Evolutionary conservation across 2,329 filamentous ascomycete genomes (phyloP).

Genomic region (Penicillium frequentans): DNA sequence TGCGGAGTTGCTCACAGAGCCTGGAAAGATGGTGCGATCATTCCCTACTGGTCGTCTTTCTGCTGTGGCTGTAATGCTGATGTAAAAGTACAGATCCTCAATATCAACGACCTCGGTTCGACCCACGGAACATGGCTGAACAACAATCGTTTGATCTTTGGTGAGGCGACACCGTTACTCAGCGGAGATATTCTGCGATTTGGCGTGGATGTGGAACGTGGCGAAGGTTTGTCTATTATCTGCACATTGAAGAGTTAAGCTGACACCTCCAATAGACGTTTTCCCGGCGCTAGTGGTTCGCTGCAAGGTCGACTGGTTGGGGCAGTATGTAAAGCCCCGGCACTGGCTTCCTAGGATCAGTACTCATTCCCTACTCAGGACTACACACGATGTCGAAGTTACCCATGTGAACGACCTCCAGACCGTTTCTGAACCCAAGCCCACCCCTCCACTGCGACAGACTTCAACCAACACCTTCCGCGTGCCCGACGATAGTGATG

Average conservation of each 20-base stretch:
- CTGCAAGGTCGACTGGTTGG: constrained; percentile 20
- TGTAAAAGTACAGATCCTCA: constrained; percentile 37
- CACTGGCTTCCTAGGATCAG: constrained; percentile 22
- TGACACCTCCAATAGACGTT: constrained; percentile 22
- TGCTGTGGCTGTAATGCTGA: neutral
- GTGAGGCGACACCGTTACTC: constrained; percentile 40
- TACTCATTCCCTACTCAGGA: neutral
- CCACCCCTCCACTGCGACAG: neutral
- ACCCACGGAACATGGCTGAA: constrained; percentile 65
- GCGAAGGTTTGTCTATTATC: constrained; percentile 36
- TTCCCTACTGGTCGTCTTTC: neutral
- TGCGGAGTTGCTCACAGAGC: constrained; percentile 36
- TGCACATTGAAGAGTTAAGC: neutral
- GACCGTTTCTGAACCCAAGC: neutral
- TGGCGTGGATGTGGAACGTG: constrained; percentile 52
- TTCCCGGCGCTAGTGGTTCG: constrained; percentile 35
- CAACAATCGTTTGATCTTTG: constrained; percentile 41
- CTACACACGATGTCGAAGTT: neutral
- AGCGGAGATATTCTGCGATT: constrained; percentile 43
- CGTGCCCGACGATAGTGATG: constrained; percentile 41
- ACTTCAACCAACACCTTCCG: constrained; percentile 38
- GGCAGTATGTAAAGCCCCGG: neutral
- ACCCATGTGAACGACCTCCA: neutral
- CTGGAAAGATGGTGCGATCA: constrained; percentile 28
- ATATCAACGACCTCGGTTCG: constrained; percentile 56